A percentile compares a stretch with the other conserved stretches of the same genome.
These are phyloP conservation scores for Fraxinus angustifolia DNA, from an alignment of 305 asterid genomes.

Conservation along the genomic window DNA sequence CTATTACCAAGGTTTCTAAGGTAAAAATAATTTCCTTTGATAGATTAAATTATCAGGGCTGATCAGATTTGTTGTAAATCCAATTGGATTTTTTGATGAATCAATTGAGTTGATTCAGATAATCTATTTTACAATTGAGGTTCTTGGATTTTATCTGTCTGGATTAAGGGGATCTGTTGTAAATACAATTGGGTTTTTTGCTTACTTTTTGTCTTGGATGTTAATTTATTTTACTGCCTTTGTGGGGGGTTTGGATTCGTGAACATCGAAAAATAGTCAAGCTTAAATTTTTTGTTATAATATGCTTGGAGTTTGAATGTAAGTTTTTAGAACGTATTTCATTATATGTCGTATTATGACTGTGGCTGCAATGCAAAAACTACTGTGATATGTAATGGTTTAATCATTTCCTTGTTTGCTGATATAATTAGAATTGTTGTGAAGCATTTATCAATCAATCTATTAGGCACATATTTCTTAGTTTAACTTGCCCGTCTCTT, in stretches of 20 bases:
- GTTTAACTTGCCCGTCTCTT: background rate
- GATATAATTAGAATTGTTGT: background rate
- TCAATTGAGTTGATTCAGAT: background rate
- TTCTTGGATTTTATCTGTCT: background rate
- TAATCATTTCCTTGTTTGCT: background rate
- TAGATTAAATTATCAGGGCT: background rate
- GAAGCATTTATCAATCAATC: background rate
- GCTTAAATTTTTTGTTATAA: background rate
- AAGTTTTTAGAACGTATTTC: background rate
- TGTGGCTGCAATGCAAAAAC: background rate
- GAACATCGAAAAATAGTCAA: background rate
- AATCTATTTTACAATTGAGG: background rate
- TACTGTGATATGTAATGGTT: background rate
- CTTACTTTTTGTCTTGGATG: background rate
- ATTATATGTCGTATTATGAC: background rate
- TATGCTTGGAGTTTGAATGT: background rate
- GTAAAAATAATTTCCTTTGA: slow-evolving; percentile 22
- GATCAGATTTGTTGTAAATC: background rate
- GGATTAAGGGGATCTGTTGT: background rate
- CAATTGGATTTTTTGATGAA: background rate
- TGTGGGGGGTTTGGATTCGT: background rate
- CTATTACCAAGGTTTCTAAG: slow-evolving; percentile 37
- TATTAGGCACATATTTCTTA: background rate
- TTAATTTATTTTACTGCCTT: background rate
- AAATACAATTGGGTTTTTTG: background rate